Evolutionary conservation across 177 flowering plant genomes (phyloP).

Genomic region (Vitis hybrid): DNA sequence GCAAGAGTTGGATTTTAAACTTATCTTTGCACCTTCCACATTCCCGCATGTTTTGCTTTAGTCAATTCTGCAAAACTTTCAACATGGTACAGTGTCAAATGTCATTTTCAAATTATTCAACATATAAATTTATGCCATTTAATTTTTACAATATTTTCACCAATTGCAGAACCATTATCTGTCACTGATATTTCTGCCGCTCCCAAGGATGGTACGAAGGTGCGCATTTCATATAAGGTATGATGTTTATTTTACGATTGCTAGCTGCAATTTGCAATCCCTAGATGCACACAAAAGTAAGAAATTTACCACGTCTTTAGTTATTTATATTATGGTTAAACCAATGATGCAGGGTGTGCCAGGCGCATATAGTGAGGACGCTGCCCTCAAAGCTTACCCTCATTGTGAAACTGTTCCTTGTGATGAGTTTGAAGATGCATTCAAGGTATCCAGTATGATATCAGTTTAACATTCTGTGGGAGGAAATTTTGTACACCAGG

Average conservation of each 20-base stretch:
- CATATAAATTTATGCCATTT: neutral
- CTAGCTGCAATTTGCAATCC: neutral
- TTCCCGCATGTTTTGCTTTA: neutral
- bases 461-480: no score
- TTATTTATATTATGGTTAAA: neutral
- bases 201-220: slow-evolving; percentile 12
- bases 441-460: slow-evolving; percentile 12
- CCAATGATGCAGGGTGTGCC: slow-evolving; percentile 27
- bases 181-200: slow-evolving; percentile 19
- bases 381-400: slow-evolving; percentile 47
- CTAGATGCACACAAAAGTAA: neutral
- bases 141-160: neutral
- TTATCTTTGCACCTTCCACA: neutral
- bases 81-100: neutral
- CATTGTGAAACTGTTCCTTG: slow-evolving; percentile 45
- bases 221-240: slow-evolving; percentile 33
- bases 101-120: neutral
- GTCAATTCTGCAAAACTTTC: neutral
- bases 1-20: neutral
- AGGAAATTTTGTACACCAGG: no score
- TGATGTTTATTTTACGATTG: neutral
- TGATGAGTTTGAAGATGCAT: slow-evolving; percentile 42
- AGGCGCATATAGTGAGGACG: slow-evolving; percentile 43
- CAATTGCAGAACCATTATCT: slow-evolving; percentile 23
- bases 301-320: neutral